Base-by-base conservation (phyloP, 495 filamentous ascomycete genomes). In the Penicillium psychrofluorescens region DNA sequence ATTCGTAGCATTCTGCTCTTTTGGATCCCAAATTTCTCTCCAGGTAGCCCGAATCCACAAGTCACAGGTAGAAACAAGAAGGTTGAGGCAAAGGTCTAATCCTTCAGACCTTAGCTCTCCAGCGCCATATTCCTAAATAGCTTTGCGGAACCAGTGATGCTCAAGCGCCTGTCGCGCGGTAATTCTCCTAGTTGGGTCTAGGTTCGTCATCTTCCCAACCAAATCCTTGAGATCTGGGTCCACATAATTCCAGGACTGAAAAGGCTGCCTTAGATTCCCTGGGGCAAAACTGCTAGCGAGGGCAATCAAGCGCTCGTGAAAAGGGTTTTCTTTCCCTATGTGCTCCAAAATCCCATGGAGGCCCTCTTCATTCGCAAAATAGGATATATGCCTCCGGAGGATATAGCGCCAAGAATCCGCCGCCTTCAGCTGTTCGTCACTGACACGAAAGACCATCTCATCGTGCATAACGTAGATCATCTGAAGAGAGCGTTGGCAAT, bases 371-470 rank as follows among this genome's bases (percentile, higher is more conserved):
- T 75, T 63, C 11, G 59, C 69, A 54, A 73, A 75, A 34, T 71
- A 73, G 5, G 72, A 75, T 10, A 73, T 59, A 43, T 74, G 66
- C n/a, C 65, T 65, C 36, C 55, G 46, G 8, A 68, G 55, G 22
- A 64, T 62, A 34, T 61, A 53, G 50, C 69, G 69, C 58, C 75
- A 74, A 29, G 70, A 70, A 51, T 72, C 68, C 61, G 35, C 62
- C 63, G 49, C 66, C 55, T 46, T 44, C 13, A 62, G 40, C 33
- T 58, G 35, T 4, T 46, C 27, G 7, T 58, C 40, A 12, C 35
- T 39, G 29, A 61, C 49, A 35, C 38, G 45, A 15, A 61, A 63
- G 46, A 54, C 53, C 51, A 63, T 53, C 31, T 48, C 40, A 22
- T 53, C 57, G 14, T 45, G 15, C 39, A 61, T 58, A 7, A 55